A percentile compares a stretch with the other conserved stretches of the same genome.
These are phyloP conservation scores for Cucumis variabilis DNA, from an alignment of 331 rosid species.

Conservation along the genomic window DNA sequence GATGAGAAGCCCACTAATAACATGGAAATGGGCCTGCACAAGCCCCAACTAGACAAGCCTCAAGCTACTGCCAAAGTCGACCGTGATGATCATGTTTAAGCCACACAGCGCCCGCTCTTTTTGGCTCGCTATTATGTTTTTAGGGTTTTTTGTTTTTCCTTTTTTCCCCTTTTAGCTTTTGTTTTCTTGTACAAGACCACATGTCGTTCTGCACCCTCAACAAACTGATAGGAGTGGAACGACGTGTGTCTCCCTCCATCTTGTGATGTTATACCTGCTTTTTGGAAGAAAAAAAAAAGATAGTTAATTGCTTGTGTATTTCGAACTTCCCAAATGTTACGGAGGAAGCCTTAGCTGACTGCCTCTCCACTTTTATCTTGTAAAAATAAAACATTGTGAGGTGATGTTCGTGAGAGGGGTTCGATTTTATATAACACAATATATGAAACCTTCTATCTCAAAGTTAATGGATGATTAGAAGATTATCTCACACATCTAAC, in stretches of 20 bases:
- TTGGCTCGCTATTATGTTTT: neutral
- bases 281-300: neutral
- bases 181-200: conserved; percentile 4
- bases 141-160: neutral
- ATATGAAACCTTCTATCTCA: too few relatives aligned
- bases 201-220: neutral
- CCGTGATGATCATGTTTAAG: neutral
- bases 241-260: conserved; percentile 7
- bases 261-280: neutral
- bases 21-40: conserved; percentile 26
- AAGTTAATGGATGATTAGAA: too few relatives aligned
- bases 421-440: too few relatives aligned
- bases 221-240: neutral
- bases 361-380: neutral
- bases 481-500: too few relatives aligned
- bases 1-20: conserved; percentile 26
- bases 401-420: too few relatives aligned
- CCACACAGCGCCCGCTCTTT: conserved; percentile 5
- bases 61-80: conserved; percentile 7
- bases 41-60: conserved; percentile 15
- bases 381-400: too few relatives aligned
- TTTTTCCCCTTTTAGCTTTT: neutral
- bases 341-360: neutral
- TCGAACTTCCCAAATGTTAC: neutral
- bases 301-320: neutral